Conservation (phyloP, 164 flowering plant genomes). For the Tetracentron sinense region DNA sequence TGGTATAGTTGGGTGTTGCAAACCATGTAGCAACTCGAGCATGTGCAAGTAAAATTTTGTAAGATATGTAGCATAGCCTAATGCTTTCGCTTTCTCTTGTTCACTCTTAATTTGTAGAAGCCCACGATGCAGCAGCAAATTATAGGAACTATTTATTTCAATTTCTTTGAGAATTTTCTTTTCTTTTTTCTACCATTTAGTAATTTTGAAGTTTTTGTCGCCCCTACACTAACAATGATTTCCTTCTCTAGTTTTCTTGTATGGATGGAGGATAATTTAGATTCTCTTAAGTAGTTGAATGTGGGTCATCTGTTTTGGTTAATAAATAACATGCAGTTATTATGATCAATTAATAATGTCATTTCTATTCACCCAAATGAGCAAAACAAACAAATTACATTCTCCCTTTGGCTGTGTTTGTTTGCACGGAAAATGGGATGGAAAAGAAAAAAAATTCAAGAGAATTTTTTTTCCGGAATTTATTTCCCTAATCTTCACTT, state of each 20-base stretch:
- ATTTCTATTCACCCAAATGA: neutral
- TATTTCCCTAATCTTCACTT: too few relatives aligned
- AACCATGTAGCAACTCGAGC: neutral
- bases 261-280: neutral
- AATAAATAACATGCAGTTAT: too few relatives aligned
- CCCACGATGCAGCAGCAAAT: conserved; percentile 73
- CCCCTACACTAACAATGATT: neutral
- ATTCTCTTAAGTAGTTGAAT: too few relatives aligned
- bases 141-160: too few relatives aligned
- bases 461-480: too few relatives aligned
- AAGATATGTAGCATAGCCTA: conserved; percentile 16
- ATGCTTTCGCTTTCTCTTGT: conserved; percentile 93
- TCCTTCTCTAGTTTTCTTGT: neutral
- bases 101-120: conserved; percentile 89
- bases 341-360: too few relatives aligned
- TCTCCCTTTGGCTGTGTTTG: too few relatives aligned
- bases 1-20: too few relatives aligned
- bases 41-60: neutral
- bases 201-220: neutral
- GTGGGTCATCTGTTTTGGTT: too few relatives aligned
- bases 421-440: too few relatives aligned
- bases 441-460: too few relatives aligned
- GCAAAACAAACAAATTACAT: neutral
- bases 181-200: neutral
- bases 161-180: neutral